phyloP scores from a whole-genome alignment of 495 filamentous ascomycete genomes.

The Penicillium argentinense region DNA sequence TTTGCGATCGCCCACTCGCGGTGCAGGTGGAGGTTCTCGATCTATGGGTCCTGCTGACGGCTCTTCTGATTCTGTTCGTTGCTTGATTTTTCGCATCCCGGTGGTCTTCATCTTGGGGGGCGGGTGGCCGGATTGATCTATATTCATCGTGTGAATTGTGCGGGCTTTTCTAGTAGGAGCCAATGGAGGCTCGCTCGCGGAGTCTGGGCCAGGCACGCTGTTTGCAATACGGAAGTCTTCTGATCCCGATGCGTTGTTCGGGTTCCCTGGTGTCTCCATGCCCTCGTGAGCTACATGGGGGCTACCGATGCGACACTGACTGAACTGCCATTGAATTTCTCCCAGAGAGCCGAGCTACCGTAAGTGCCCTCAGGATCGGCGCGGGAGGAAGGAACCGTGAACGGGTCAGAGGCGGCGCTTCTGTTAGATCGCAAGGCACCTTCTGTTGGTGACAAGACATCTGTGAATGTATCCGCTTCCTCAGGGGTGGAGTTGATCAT shows the following conservation, averaged over 20 bases:
- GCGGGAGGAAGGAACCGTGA: constrained; percentile 44
- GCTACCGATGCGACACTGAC: constrained; percentile 35
- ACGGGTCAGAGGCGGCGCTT: constrained; percentile 45
- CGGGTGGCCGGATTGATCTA: constrained; percentile 52
- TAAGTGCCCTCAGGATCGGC: constrained; percentile 40
- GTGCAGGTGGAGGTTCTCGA: constrained; percentile 35
- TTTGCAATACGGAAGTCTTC: constrained; percentile 45
- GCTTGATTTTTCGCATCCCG: constrained; percentile 49
- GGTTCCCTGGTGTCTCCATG: constrained; percentile 42
- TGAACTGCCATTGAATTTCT: constrained; percentile 56
- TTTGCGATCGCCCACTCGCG: constrained; percentile 62
- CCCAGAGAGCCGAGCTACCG: constrained; percentile 55
- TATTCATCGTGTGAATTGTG: constrained; percentile 54
- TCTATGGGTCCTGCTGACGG: constrained; percentile 34
- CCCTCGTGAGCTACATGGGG: constrained; percentile 37
- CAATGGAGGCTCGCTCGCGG: constrained; percentile 60
- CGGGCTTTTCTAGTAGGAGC: constrained; percentile 65
- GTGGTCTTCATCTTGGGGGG: constrained; percentile 64
- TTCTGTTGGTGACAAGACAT: constrained; percentile 37
- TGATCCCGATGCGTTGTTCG: constrained; percentile 43
- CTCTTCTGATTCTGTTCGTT: constrained; percentile 51
- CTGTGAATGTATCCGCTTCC: constrained; percentile 34
- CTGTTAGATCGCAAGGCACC: constrained; percentile 43
- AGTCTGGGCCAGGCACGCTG: constrained; percentile 27
- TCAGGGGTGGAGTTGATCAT: constrained; percentile 44